phyloP scores from a whole-genome alignment of 345 rosid species.

The Hibiscus tridactylites region DNA sequence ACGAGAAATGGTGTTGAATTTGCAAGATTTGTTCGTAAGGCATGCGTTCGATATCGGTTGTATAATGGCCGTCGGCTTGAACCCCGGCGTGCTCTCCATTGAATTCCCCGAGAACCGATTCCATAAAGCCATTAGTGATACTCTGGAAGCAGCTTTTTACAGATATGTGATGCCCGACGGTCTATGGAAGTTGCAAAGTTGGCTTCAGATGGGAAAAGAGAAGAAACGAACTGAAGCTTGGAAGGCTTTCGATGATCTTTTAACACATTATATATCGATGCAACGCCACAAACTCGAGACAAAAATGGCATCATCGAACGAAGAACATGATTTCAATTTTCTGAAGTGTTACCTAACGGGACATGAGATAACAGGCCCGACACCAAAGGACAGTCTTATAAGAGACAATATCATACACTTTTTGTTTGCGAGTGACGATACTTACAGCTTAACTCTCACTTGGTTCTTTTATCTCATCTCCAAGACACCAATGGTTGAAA shows the following conservation, averaged over 20 bases:
- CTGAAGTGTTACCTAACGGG: constrained; percentile 11
- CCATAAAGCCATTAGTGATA: constrained; percentile 11
- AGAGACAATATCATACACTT: constrained; percentile 4
- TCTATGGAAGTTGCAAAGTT: constrained; percentile 17
- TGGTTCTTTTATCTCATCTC: constrained; percentile 24
- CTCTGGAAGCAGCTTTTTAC: constrained; percentile 5
- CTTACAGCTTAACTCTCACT: constrained; percentile 1
- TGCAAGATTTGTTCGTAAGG: constrained; percentile 18
- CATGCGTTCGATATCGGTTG: neutral
- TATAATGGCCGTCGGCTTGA: neutral
- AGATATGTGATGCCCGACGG: constrained; percentile 5
- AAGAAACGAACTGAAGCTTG: constrained; percentile 9
- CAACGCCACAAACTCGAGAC: neutral
- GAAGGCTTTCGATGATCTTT: constrained; percentile 1
- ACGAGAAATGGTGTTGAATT: constrained; percentile 1
- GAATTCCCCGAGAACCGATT: neutral
- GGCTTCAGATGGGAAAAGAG: constrained; percentile 17
- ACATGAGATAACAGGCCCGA: neutral
- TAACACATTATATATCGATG: constrained; percentile 3
- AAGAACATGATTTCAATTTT: constrained; percentile 5
- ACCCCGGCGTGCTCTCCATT: neutral
- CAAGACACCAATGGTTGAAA: constrained; percentile 6
- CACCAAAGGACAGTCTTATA: neutral
- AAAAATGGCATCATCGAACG: neutral
- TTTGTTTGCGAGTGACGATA: constrained; percentile 5